Evolutionary conservation across 2,329 filamentous ascomycete species (phyloP).

Genomic region (Phialocephala sp.): DNA sequence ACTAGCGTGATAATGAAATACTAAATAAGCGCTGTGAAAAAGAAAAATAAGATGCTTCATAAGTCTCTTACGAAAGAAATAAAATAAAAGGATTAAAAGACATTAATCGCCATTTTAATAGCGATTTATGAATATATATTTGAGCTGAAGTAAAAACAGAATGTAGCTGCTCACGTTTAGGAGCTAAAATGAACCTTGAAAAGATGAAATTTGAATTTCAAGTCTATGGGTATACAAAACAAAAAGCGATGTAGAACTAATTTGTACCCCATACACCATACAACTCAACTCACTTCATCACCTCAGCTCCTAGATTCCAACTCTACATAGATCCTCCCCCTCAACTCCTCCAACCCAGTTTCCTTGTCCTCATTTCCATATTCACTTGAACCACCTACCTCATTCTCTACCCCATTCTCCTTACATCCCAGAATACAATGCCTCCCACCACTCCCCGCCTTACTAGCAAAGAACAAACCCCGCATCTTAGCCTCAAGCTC

Average conservation of each 20-base stretch:
- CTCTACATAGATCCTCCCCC: background rate
- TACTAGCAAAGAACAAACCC: background rate
- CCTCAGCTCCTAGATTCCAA: background rate
- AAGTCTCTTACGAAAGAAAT: too few relatives aligned
- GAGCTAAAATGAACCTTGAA: too few relatives aligned
- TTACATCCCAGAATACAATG: background rate
- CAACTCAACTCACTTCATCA: background rate
- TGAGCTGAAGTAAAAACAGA: constrained; percentile 33
- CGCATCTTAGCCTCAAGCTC: background rate
- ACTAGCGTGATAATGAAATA: too few relatives aligned
- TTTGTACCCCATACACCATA: too few relatives aligned
- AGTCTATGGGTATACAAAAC: too few relatives aligned
- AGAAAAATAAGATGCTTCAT: too few relatives aligned
- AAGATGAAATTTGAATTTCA: too few relatives aligned
- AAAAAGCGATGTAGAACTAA: too few relatives aligned
- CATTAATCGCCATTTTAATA: too few relatives aligned
- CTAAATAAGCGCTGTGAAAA: too few relatives aligned
- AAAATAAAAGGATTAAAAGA: too few relatives aligned
- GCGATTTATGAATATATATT: constrained; percentile 24
- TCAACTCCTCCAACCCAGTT: background rate
- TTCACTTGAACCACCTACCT: background rate
- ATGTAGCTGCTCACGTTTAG: too few relatives aligned
- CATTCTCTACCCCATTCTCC: background rate
- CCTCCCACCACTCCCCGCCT: background rate
- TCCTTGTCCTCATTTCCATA: background rate